Conservation (phyloP, 2,329 filamentous ascomycete genomes). For the Apiospora aurea region DNA sequence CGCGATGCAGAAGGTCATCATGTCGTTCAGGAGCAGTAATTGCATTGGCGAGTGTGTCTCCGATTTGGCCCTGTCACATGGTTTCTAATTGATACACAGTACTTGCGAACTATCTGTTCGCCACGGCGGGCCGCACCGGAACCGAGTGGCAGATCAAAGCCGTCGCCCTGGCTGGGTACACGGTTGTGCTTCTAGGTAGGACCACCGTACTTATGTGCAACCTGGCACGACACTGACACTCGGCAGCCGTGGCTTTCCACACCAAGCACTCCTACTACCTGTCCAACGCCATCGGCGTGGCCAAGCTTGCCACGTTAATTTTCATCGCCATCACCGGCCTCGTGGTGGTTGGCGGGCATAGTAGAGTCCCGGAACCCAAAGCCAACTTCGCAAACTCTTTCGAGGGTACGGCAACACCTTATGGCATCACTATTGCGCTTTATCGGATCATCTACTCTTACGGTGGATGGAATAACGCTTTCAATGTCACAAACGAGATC, state of each 20-base stretch:
- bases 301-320: constrained; percentile 60
- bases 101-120: constrained; percentile 25
- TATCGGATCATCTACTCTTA: constrained; percentile 67
- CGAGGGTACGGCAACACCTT: constrained; percentile 45
- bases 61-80: background rate
- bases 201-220: background rate
- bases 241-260: constrained; percentile 50
- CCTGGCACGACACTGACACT: background rate
- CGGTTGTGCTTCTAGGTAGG: constrained; percentile 24
- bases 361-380: constrained; percentile 49
- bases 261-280: constrained; percentile 53
- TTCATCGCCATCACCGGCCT: constrained; percentile 56
- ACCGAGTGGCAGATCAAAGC: constrained; percentile 27
- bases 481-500: constrained; percentile 68
- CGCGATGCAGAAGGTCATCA: constrained; percentile 66
- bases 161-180: constrained; percentile 26
- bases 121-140: background rate
- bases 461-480: constrained; percentile 63
- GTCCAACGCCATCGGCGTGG: constrained; percentile 53
- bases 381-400: constrained; percentile 56
- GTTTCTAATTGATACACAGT: background rate
- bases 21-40: constrained; percentile 73
- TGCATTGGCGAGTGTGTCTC: constrained; percentile 53
- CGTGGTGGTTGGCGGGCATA: constrained; percentile 59
- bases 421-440: constrained; percentile 56